Conservation (phyloP, 805 yeast genomes). For the Ogataea henricii region DNA sequence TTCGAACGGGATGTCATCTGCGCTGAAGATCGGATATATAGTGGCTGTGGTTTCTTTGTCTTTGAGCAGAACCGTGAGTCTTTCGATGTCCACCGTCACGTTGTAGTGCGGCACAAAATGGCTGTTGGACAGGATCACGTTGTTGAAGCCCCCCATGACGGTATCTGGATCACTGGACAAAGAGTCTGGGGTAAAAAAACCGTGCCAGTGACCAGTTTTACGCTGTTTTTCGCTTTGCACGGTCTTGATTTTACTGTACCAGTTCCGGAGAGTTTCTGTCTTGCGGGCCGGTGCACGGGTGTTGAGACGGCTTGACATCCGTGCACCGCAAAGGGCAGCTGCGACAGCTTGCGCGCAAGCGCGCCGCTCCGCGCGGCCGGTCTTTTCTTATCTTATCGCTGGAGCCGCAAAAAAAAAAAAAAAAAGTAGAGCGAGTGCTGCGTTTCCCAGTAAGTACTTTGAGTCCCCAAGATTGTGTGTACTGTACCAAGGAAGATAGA, state of each 20-base stretch:
- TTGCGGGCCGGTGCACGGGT: slow-evolving; percentile 3
- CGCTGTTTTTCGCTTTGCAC: slow-evolving; percentile 6
- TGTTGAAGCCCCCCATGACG: slow-evolving; percentile 36
- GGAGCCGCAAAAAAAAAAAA: too few species aligned
- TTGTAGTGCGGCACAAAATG: slow-evolving; percentile 35
- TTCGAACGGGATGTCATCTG: slow-evolving; percentile 73
- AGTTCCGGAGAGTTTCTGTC: too few species aligned
- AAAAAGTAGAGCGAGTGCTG: too few species aligned
- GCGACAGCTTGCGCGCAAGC: too few species aligned
- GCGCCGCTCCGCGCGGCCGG: too few species aligned
- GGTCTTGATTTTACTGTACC: neutral
- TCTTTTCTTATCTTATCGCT: too few species aligned
- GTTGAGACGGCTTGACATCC: neutral
- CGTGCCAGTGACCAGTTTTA: slow-evolving; percentile 19
- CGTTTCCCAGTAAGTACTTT: too few species aligned
- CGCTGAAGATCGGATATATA: slow-evolving; percentile 76
- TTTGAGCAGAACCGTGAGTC: slow-evolving; percentile 75
- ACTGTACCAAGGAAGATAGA: too few species aligned
- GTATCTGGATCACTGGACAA: neutral
- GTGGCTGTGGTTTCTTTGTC: slow-evolving; percentile 94
- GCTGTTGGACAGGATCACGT: slow-evolving; percentile 31
- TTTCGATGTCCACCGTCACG: slow-evolving; percentile 43
- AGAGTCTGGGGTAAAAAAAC: neutral
- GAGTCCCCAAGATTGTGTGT: too few species aligned
- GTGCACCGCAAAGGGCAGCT: neutral